Conservation (phyloP, 352 stramenopile species). For the Pythium angustatum region DNA sequence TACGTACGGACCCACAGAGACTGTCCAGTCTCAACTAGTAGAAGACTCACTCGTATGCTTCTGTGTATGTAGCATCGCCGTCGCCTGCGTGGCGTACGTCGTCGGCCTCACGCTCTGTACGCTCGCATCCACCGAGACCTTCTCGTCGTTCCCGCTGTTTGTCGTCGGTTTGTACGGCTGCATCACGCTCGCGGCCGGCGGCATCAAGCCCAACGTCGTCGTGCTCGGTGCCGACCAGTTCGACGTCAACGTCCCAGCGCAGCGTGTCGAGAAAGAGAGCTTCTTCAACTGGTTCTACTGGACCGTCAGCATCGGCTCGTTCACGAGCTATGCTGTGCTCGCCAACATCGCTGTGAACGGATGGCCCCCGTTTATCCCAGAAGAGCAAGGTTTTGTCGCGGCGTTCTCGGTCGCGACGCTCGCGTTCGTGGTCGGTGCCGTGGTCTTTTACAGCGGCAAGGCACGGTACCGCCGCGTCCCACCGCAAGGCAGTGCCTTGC, state of each 20-base stretch:
- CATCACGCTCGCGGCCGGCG: slow-evolving; percentile 44
- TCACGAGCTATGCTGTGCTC: slow-evolving; percentile 89
- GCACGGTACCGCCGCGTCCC: slow-evolving; percentile 64
- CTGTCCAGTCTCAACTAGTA: too few relatives aligned
- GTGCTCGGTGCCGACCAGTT: slow-evolving; percentile 74
- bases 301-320: slow-evolving; percentile 90
- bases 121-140: slow-evolving; percentile 50
- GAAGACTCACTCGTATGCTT: too few relatives aligned
- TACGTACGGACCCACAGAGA: too few relatives aligned
- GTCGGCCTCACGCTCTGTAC: slow-evolving; percentile 67
- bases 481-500: slow-evolving; percentile 76
- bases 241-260: slow-evolving; percentile 59
- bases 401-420: slow-evolving; percentile 85
- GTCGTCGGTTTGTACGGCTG: slow-evolving; percentile 81
- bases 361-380: slow-evolving; percentile 76
- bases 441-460: slow-evolving; percentile 77
- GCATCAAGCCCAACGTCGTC: slow-evolving; percentile 51
- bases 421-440: slow-evolving; percentile 70
- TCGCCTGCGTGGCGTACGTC: slow-evolving; percentile 74
- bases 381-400: slow-evolving; percentile 87
- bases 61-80: slow-evolving; percentile 58
- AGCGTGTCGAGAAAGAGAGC: slow-evolving; percentile 80
- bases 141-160: slow-evolving; percentile 69
- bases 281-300: slow-evolving; percentile 96
- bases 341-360: slow-evolving; percentile 92